Conservation (phyloP, 345 rosid species). For the Euphorbia tirucalli region DNA sequence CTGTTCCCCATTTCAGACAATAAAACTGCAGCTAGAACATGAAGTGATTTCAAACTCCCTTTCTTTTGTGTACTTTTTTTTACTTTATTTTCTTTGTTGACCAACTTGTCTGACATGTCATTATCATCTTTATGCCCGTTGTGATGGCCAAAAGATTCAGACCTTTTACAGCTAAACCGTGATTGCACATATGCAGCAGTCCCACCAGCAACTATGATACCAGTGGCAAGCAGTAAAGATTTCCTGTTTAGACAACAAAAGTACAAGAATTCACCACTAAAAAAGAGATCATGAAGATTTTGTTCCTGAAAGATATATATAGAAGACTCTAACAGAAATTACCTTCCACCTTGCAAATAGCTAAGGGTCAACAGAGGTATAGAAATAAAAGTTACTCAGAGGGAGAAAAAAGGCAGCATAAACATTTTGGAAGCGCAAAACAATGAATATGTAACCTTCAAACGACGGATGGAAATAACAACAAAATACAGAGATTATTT, state of each 20-base stretch:
- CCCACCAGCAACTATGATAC: slow-evolving; percentile 83
- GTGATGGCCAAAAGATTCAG: slow-evolving; percentile 35
- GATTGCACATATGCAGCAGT: slow-evolving; percentile 75
- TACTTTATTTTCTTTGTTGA: slow-evolving; percentile 28
- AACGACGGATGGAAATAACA: background rate
- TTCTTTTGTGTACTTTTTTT: slow-evolving; percentile 49
- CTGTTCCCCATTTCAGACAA: slow-evolving; percentile 76
- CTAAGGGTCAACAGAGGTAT: background rate
- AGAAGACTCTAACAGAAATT: background rate
- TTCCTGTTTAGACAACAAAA: slow-evolving; percentile 49
- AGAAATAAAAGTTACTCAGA: background rate
- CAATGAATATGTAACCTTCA: background rate
- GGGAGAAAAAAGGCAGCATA: background rate
- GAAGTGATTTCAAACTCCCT: slow-evolving; percentile 74
- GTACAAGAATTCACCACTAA: slow-evolving; percentile 1
- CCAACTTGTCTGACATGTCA: slow-evolving; percentile 36
- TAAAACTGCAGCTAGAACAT: slow-evolving; percentile 70
- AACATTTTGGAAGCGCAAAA: background rate
- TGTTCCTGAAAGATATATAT: background rate
- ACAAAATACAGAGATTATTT: background rate
- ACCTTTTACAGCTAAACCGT: slow-evolving; percentile 38
- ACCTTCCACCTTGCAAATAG: background rate
- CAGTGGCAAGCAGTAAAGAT: slow-evolving; percentile 69
- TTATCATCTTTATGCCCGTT: slow-evolving; percentile 51
- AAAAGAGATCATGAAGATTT: background rate